Evolutionary conservation across 768 basidiomycete species (phyloP).

Genomic region (Piloderma croceum): DNA sequence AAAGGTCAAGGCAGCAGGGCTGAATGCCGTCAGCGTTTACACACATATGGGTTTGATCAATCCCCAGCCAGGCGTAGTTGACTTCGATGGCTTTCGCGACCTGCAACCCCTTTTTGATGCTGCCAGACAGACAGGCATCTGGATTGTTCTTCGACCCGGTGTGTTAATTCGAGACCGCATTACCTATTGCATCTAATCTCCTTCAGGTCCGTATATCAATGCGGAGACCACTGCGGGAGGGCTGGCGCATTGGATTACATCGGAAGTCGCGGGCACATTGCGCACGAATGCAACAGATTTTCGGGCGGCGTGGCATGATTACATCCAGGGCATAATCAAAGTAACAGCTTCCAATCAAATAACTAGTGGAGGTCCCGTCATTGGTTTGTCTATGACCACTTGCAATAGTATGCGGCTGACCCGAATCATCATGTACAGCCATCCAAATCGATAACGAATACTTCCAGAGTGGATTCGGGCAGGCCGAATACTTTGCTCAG

Average conservation of each 20-base stretch:
- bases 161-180: constrained; percentile 10
- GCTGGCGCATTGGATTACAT: constrained; percentile 63
- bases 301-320: constrained; percentile 63
- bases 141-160: constrained; percentile 78
- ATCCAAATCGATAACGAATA: constrained; percentile 74
- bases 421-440: constrained; percentile 33
- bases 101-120: constrained; percentile 70
- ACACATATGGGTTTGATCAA: constrained; percentile 77
- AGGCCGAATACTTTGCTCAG: constrained; percentile 56
- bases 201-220: constrained; percentile 50
- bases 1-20: constrained; percentile 73
- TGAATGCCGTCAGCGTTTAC: constrained; percentile 76
- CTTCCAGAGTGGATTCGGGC: constrained; percentile 39
- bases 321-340: constrained; percentile 60
- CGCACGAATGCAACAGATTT: constrained; percentile 75
- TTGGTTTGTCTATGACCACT: constrained; percentile 38
- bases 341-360: constrained; percentile 63
- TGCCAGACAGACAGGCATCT: constrained; percentile 67
- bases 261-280: constrained; percentile 55
- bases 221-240: constrained; percentile 80
- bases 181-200: neutral
- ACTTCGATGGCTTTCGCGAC: constrained; percentile 66
- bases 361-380: constrained; percentile 66
- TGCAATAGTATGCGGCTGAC: neutral
- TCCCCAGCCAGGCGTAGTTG: constrained; percentile 66